Evolutionary conservation across 768 basidiomycete genomes (phyloP), one percentile per base, ranked within the genome.

Genomic region (Calocera viscosa): DNA sequence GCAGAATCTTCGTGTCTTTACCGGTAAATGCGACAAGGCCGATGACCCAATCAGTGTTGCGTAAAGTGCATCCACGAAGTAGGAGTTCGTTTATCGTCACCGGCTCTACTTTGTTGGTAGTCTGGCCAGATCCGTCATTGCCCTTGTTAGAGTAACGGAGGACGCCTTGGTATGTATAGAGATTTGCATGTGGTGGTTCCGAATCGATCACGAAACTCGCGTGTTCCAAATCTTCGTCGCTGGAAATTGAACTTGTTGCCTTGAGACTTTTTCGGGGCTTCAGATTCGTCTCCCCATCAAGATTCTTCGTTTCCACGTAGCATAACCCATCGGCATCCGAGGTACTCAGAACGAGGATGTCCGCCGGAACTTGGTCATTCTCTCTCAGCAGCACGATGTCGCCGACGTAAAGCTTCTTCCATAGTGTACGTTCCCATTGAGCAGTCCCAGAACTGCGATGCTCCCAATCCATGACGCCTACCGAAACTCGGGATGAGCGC

Each of bases 371-470:
- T 77, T 96, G 95, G 64, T 97, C 95, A 76, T 97, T 90, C 70
- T 97, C 93, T 67, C 88, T 80, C 35, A 98, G 80, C 8, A 97
- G 78, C 33, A 98, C 91, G 24, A 97, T 77, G 73, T 98, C 95
- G n/a, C 95, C 95, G 12, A 97, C 94, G 74, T 96, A 94, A 49
- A 98, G 81, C 80, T 98, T 97, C 81, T 98, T 97, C 95, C 95
- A 98, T 1, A 98, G 78, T 16, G 95, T 98, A 66, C 95, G 81
- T 73, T 97, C 94, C 95, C 95, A 98, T 30, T 82, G 81, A 1
- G 91, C 87, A 2, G 86, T 83, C 0, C 92, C 92, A 1, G 79
- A 79, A 1, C 83, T 77, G 39, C 83, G 84, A 63, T 84, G 84
- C 60, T 78, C 80, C 83, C 86, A 93, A 74, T 95, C 88, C n/a